Percentiles rank a stretch among this genome's conserved stretches.
Evolutionary conservation across 345 rosid genomes (phyloP).

Genomic region (Garcia nutans): DNA sequence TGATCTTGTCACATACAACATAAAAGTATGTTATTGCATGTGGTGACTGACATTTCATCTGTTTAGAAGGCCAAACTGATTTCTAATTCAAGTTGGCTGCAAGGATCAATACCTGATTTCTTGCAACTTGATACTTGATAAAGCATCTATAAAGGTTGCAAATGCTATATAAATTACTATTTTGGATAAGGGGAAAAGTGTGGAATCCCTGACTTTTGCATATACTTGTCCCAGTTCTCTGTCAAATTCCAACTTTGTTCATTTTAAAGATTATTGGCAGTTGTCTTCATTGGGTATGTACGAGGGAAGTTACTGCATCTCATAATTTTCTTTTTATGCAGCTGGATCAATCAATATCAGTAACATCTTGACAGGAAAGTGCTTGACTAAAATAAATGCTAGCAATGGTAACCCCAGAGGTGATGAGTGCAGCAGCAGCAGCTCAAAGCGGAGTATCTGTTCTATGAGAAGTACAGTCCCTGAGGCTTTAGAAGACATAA

Average conservation of each 20-base stretch:
- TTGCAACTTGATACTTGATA: no score
- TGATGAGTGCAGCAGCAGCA: slow-evolving; percentile 43
- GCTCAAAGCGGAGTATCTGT: slow-evolving; percentile 33
- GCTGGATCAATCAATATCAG: slow-evolving; percentile 91
- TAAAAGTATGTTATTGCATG: no score
- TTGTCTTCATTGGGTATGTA: neutral
- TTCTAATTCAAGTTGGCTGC: no score
- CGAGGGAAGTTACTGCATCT: neutral
- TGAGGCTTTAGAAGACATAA: slow-evolving; percentile 88
- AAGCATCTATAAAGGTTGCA: no score
- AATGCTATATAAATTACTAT: no score
- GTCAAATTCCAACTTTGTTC: neutral
- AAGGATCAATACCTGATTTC: no score
- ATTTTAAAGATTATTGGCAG: neutral
- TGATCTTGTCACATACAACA: no score
- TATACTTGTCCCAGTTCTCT: neutral
- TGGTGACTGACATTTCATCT: no score
- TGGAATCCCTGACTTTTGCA: no score
- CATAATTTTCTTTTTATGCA: slow-evolving; percentile 31
- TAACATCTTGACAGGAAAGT: slow-evolving; percentile 93
- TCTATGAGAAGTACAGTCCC: slow-evolving; percentile 54
- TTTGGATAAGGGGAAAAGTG: no score
- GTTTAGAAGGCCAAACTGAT: no score
- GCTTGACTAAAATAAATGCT: slow-evolving; percentile 80
- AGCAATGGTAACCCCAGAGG: slow-evolving; percentile 52